These are phyloP conservation scores for Suillus spraguei DNA, from an alignment of 768 basidiomycete genomes.

Conservation along the genomic window DNA sequence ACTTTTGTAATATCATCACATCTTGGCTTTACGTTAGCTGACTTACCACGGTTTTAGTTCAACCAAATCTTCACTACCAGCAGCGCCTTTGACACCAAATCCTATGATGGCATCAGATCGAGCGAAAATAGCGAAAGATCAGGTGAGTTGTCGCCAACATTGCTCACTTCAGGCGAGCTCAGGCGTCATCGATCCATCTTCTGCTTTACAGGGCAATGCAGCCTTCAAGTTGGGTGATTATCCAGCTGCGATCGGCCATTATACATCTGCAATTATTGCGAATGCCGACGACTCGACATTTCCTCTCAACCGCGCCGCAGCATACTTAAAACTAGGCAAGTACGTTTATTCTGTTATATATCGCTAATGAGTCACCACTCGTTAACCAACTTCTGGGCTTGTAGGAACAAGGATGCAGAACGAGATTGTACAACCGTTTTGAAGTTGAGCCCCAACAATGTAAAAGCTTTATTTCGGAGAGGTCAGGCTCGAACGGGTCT, in stretches of 20 bases:
- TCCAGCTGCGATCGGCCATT: conserved; percentile 80
- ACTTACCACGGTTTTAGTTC: not conserved
- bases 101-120: conserved; percentile 41
- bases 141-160: conserved; percentile 18
- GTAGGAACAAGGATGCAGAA: conserved; percentile 78
- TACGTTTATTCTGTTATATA: conserved; percentile 46
- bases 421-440: conserved; percentile 77
- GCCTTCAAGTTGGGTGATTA: conserved; percentile 85
- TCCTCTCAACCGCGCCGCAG: conserved; percentile 86
- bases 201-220: conserved; percentile 68
- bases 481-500: conserved; percentile 69
- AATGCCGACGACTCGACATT: conserved; percentile 75
- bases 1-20: not conserved
- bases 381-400: conserved; percentile 12
- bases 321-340: conserved; percentile 95
- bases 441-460: conserved; percentile 54
- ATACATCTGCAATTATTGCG: conserved; percentile 76
- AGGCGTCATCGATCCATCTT: not conserved
- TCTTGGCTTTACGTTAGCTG: not conserved
- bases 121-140: conserved; percentile 37
- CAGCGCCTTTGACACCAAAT: not conserved
- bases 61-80: conserved; percentile 1
- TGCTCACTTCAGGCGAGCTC: not conserved
- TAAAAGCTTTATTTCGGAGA: conserved; percentile 81
- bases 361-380: not conserved